A percentile compares a stretch with the other conserved stretches of the same genome.
phyloP scores from a whole-genome alignment of 2,329 filamentous ascomycete species.

The Aspergillus sp. region DNA sequence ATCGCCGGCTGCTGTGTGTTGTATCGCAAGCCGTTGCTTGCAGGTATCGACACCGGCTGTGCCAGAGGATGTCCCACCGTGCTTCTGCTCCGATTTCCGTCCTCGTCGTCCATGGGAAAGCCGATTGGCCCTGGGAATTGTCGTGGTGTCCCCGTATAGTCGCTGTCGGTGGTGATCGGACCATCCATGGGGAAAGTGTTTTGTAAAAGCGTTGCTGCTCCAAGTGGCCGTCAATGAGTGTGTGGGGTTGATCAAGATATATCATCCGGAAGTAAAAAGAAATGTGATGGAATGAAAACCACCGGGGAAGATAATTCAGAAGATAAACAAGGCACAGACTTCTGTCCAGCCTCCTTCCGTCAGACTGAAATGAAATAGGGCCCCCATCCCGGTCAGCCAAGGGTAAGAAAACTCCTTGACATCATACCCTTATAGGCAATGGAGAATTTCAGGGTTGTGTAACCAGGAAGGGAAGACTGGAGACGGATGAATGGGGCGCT shows the following conservation, averaged over 20 bases:
- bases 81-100: conserved; percentile 51
- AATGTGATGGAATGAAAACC: conserved; percentile 3
- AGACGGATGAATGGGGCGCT: conserved; percentile 12
- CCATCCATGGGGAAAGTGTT: conserved; percentile 38
- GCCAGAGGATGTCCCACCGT: conserved; percentile 45
- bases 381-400: conserved; percentile 20
- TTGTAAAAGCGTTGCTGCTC: conserved; percentile 32
- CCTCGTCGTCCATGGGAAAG: conserved; percentile 41
- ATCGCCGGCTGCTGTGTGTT: conserved; percentile 50
- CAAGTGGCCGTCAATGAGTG: conserved; percentile 4
- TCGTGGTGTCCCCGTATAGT: conserved; percentile 37
- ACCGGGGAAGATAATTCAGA: neutral
- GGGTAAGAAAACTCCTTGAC: conserved; percentile 17
- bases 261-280: neutral
- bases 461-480: conserved; percentile 14
- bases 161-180: conserved; percentile 37
- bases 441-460: conserved; percentile 14
- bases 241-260: neutral
- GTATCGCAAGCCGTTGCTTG: conserved; percentile 51
- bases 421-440: conserved; percentile 14
- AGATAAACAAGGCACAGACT: neutral
- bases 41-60: conserved; percentile 44
- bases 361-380: conserved; percentile 22
- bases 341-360: conserved; percentile 7
- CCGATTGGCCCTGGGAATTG: conserved; percentile 31